These are phyloP conservation scores for Talaromyces albobiverticillius DNA, from an alignment of 2,329 filamentous ascomycete species.

Conservation along the genomic window DNA sequence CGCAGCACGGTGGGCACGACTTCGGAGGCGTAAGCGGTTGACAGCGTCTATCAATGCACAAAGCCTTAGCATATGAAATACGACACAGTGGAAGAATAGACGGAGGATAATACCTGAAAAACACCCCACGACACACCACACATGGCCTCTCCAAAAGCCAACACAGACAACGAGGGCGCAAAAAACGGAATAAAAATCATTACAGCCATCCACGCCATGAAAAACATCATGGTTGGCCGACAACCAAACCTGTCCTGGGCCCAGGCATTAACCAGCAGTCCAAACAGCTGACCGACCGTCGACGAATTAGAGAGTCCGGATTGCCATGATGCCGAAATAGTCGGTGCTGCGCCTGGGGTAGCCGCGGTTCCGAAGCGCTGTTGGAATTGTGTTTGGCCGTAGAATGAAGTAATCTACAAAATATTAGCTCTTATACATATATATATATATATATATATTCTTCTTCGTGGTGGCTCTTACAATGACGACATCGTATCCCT, in stretches of 20 bases:
- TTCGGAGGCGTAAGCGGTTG: slow-evolving; percentile 47
- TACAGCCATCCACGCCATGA: slow-evolving; percentile 44
- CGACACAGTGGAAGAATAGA: too few species aligned
- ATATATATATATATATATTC: too few species aligned
- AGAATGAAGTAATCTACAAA: slow-evolving; percentile 10
- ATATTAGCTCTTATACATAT: neutral
- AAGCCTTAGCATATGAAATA: slow-evolving; percentile 23
- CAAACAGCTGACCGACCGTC: slow-evolving; percentile 46
- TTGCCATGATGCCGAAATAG: slow-evolving; percentile 34
- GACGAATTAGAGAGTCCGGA: slow-evolving; percentile 44
- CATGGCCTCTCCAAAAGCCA: slow-evolving; percentile 51
- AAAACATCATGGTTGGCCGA: slow-evolving; percentile 49
- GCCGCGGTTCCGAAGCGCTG: slow-evolving; percentile 9
- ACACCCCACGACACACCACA: slow-evolving; percentile 32
- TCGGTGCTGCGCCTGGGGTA: too few species aligned
- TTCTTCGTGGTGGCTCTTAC: neutral
- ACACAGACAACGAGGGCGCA: slow-evolving; percentile 44
- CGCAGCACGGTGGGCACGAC: slow-evolving; percentile 45
- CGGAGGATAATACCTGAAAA: slow-evolving; percentile 2
- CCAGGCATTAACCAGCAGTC: slow-evolving; percentile 50
- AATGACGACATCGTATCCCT: slow-evolving; percentile 12
- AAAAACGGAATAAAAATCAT: slow-evolving; percentile 53
- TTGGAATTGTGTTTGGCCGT: slow-evolving; percentile 14
- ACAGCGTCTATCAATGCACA: slow-evolving; percentile 49
- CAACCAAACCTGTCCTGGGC: slow-evolving; percentile 53